Percentiles rank a stretch among this genome's conserved stretches.
phyloP scores from a whole-genome alignment of 2,329 filamentous ascomycete species.

The Cordyceps javanica region DNA sequence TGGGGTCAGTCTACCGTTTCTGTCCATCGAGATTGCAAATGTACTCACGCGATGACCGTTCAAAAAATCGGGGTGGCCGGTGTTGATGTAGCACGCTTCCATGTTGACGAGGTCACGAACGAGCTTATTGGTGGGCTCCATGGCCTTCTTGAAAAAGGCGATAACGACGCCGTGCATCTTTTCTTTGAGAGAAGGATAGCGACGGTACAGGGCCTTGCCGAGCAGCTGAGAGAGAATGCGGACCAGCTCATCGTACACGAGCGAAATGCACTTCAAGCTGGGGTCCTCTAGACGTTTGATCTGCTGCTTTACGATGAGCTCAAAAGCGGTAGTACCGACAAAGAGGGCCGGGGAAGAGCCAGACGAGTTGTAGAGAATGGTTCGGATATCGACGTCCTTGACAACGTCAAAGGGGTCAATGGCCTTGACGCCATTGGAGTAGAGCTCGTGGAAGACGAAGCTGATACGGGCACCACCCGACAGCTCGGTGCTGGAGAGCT shows the following conservation, averaged over 20 bases:
- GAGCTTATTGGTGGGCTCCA: constrained; percentile 97
- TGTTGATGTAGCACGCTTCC: constrained; percentile 98
- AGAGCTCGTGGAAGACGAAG: constrained; percentile 98
- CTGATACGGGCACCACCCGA: constrained; percentile 97
- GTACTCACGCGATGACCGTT: constrained; percentile 79
- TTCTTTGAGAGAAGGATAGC: constrained; percentile 93
- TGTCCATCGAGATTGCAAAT: constrained; percentile 8
- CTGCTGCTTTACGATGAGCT: constrained; percentile 97
- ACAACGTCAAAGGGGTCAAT: constrained; percentile 96
- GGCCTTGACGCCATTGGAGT: constrained; percentile 94
- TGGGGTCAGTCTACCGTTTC: constrained; percentile 16
- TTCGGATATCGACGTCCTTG: constrained; percentile 96
- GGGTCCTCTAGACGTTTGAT: constrained; percentile 96
- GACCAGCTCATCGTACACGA: constrained; percentile 96
- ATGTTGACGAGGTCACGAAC: constrained; percentile 88
- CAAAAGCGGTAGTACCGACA: constrained; percentile 96
- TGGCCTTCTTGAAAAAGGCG: constrained; percentile 92
- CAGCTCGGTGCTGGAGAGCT: constrained; percentile 88
- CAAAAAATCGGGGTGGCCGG: constrained; percentile 93
- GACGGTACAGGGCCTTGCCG: constrained; percentile 80
- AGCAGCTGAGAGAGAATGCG: constrained; percentile 89
- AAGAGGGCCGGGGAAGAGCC: constrained; percentile 94
- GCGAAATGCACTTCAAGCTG: constrained; percentile 91
- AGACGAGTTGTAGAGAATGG: constrained; percentile 97
- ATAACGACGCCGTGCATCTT: constrained; percentile 94